Evolutionary conservation across 2,329 filamentous ascomycete species (phyloP).

Genomic region (Huntiella decipiens): DNA sequence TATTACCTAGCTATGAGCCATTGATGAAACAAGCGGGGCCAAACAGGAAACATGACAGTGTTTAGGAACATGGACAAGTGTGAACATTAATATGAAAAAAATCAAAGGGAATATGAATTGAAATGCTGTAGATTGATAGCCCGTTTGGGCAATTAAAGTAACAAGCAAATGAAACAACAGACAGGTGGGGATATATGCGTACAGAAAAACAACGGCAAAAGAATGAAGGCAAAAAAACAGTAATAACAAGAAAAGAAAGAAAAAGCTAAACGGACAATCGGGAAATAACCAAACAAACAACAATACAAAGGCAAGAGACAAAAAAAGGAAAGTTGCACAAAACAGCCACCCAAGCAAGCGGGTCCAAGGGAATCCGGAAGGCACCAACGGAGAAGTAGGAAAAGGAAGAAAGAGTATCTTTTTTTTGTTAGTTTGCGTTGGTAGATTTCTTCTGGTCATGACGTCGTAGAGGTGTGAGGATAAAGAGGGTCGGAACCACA

Average conservation of each 20-base stretch:
- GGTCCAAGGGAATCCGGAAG: background rate
- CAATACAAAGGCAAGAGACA: background rate
- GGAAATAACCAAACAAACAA: background rate
- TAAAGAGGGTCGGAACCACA: background rate
- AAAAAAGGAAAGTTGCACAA: background rate
- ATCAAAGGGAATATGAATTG: background rate
- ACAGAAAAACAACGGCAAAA: background rate
- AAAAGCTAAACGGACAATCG: background rate
- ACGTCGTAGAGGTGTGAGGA: background rate
- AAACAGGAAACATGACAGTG: no score
- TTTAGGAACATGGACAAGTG: no score
- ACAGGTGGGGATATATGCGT: slow-evolving; percentile 3
- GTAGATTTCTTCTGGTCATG: slow-evolving; percentile 5
- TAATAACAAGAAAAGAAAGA: background rate
- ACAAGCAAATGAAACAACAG: background rate
- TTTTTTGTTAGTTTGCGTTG: background rate
- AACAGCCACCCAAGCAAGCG: background rate
- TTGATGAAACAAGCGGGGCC: no score
- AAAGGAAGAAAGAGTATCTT: slow-evolving; percentile 1
- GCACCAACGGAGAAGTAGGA: background rate
- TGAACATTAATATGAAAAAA: background rate
- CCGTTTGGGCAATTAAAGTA: background rate
- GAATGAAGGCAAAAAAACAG: background rate
- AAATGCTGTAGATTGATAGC: background rate
- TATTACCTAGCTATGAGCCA: no score